These are phyloP conservation scores for Xylaria sp. DNA, from an alignment of 2,329 filamentous ascomycete species.

Conservation along the genomic window DNA sequence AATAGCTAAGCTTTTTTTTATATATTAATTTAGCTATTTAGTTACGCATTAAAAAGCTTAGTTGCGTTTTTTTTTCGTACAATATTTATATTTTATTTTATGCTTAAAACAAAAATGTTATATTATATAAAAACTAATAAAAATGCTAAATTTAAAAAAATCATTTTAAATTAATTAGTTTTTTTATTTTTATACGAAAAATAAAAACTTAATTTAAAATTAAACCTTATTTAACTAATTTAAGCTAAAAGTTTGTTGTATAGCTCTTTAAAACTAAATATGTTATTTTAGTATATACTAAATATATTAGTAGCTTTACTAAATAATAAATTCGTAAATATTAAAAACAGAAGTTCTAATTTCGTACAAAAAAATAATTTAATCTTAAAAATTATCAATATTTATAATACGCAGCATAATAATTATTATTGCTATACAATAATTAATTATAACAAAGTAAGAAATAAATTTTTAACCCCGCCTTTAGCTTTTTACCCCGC, in stretches of 20 bases:
- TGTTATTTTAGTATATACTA: neutral
- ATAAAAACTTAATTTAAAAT: neutral
- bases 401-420: neutral
- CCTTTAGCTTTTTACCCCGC: too few relatives aligned
- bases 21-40: too few relatives aligned
- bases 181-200: conserved; percentile 4
- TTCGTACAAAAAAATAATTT: neutral
- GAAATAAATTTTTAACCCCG: too few relatives aligned
- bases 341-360: neutral
- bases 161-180: neutral
- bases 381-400: neutral
- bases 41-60: too few relatives aligned
- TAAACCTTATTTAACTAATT: neutral
- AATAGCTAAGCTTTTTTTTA: too few relatives aligned
- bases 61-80: too few relatives aligned
- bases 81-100: too few relatives aligned
- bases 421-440: too few relatives aligned
- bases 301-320: neutral
- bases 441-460: too few relatives aligned
- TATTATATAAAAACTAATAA: conserved; percentile 3
- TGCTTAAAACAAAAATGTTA: neutral
- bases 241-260: neutral
- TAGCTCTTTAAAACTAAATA: neutral
- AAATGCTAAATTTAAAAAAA: neutral
- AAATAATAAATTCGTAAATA: neutral